Evolutionary conservation across 2,329 filamentous ascomycete genomes (phyloP).

Genomic region (Aspergillus pseudoviridinutans): DNA sequence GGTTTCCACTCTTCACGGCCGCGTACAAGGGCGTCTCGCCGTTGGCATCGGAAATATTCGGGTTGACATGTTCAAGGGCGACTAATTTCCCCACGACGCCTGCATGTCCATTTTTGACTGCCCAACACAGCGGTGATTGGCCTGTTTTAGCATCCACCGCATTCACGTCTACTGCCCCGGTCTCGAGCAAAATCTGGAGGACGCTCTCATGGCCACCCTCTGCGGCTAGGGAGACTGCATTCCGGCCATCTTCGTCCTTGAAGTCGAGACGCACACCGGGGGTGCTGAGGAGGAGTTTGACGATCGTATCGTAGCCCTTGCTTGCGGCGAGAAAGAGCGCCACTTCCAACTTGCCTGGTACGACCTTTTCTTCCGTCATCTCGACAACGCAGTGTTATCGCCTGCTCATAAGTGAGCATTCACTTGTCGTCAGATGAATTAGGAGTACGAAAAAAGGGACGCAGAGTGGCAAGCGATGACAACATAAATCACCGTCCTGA

Average conservation of each 20-base stretch:
- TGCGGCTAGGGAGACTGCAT: constrained; percentile 21
- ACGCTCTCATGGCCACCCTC: constrained; percentile 19
- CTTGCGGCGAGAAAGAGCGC: constrained; percentile 21
- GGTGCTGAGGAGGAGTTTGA: constrained; percentile 17
- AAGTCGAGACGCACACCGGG: constrained; percentile 19
- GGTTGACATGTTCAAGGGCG: constrained; percentile 11
- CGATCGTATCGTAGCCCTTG: constrained; percentile 23
- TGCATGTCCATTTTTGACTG: constrained; percentile 15
- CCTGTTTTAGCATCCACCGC: constrained; percentile 9
- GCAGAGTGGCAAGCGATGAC: neutral
- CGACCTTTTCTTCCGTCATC: neutral
- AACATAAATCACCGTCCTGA: neutral
- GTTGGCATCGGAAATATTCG: constrained; percentile 11
- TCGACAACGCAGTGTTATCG: neutral
- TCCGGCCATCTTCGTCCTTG: constrained; percentile 16
- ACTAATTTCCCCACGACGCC: constrained; percentile 13
- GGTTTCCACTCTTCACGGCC: constrained; percentile 9
- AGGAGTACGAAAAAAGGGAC: neutral
- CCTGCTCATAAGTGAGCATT: neutral
- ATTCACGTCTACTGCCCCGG: constrained; percentile 12
- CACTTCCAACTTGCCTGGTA: constrained; percentile 17
- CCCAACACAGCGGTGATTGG: constrained; percentile 17
- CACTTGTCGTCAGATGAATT: neutral
- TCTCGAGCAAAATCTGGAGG: constrained; percentile 17
- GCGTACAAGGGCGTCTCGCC: constrained; percentile 15